phyloP scores from a whole-genome alignment of 441 rosid genomes.

The Pelargonium cotyledonis region DNA sequence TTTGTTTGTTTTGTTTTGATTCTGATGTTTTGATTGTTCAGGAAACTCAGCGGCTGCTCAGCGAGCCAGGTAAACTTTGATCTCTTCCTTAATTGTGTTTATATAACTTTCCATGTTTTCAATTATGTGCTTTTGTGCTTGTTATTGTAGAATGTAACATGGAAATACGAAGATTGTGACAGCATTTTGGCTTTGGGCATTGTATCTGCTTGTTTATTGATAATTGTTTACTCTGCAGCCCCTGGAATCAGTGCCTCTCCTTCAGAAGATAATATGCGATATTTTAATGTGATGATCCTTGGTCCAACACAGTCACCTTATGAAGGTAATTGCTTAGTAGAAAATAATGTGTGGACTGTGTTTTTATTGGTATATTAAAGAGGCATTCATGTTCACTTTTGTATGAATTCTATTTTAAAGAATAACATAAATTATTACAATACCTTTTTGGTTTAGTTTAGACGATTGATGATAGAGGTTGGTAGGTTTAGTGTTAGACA shows the following conservation, averaged over 20 bases:
- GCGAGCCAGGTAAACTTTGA: slow-evolving; percentile 72
- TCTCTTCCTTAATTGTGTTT: not conserved
- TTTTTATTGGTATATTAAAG: not conserved
- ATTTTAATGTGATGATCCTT: slow-evolving; percentile 95
- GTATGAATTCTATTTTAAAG: not conserved
- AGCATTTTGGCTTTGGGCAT: not conserved
- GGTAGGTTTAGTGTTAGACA: no score
- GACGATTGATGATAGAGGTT: no score
- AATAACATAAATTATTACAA: not conserved
- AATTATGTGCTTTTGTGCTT: not conserved
- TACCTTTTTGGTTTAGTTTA: not conserved
- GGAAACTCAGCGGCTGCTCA: slow-evolving; percentile 98
- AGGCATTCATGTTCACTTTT: not conserved
- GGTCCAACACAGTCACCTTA: slow-evolving; percentile 98
- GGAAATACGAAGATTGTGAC: not conserved
- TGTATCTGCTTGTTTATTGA: not conserved
- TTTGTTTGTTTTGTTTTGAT: not conserved
- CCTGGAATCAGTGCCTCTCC: slow-evolving; percentile 98
- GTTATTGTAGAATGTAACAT: not conserved
- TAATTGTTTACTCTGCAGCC: slow-evolving; percentile 34
- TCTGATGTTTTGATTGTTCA: slow-evolving; percentile 24
- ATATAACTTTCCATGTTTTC: not conserved
- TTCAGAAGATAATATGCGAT: slow-evolving; percentile 92
- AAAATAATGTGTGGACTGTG: not conserved
- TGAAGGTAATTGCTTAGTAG: slow-evolving; percentile 50